Base-by-base conservation (phyloP, 2,329 filamentous ascomycete species). In the Ophiocordyceps polyrhachis-furcata region DNA sequence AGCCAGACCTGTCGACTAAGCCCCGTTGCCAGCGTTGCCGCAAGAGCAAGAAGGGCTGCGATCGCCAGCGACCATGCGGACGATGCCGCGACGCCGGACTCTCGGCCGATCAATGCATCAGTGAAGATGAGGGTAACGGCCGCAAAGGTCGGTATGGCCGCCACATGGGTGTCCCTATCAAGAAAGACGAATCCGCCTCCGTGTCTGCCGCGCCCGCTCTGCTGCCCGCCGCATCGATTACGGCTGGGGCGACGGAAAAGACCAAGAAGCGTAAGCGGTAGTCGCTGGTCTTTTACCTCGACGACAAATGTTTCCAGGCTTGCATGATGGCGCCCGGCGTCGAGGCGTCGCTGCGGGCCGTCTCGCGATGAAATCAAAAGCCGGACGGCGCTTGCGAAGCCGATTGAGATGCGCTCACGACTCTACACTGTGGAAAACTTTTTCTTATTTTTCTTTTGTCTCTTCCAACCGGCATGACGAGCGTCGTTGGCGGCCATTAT, bases 11-110 rank as follows among this genome's bases (percentile, higher is more conserved):
- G 19, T 95, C 89, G 0, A 88, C 83, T 52, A 95, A 96, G 66
- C 91, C 91, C 46, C 87, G 91, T 50, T 98, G 91, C 69, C 91
- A 98, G 62, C 83, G 91, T 47, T 98, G 91, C 71, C 83, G 91
- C 56, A 98, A 98, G 76, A 96, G 89, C 67, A 98, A 98, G 73
- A 98, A 98, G 67, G 91, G 91, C 13, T 98, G 91, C 59, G 91
- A 98, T 66, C 81, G 91, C 47, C 91, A 96, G 64, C 81, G 91
- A 37, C 91, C 91, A 25, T 98, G 91, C 58, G 85, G 87, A 46
- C 79, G 91, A 50, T 98, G 91, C 76, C 86, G 87, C 61, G 91
- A 98, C 64, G 91, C 91, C 40, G 91, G 91, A 19, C 85, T 98
- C 54, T 83, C 83, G 46, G 79, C 86, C 48, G 91, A 96, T 53